Percentiles rank a stretch among this genome's conserved stretches.
Conservation (phyloP, 164 flowering plant species). For the Vitis cinerea region DNA sequence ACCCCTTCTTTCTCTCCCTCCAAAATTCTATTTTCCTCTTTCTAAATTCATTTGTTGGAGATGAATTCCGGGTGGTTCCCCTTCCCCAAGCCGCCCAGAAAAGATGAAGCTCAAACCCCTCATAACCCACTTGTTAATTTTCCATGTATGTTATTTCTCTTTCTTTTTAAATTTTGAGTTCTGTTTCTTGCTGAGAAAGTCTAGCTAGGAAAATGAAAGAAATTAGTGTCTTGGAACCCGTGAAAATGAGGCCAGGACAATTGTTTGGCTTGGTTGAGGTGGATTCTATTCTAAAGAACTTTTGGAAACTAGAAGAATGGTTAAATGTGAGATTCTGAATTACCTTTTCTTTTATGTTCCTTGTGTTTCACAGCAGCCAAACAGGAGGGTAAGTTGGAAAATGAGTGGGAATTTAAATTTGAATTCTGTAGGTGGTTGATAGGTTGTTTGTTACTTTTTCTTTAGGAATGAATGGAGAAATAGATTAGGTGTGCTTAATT, state of each 20-base stretch:
- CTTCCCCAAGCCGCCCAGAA: slow-evolving; percentile 15
- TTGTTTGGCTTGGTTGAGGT: no score
- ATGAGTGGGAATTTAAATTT: no score
- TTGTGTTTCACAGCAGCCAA: no score
- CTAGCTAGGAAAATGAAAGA: background rate
- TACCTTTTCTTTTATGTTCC: no score
- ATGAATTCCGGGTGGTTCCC: slow-evolving; percentile 34
- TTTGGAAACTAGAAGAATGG: no score
- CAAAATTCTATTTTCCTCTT: background rate
- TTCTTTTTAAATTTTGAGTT: background rate
- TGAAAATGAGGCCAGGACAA: no score
- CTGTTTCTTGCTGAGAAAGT: slow-evolving; percentile 1
- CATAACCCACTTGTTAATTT: background rate
- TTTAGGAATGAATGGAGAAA: background rate
- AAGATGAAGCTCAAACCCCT: slow-evolving; percentile 15
- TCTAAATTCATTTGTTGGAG: background rate
- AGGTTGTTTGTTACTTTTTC: background rate
- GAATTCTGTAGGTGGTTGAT: background rate
- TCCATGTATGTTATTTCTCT: background rate
- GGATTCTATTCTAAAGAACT: no score
- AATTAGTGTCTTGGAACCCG: no score
- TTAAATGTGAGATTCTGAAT: no score
- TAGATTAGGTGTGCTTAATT: background rate
- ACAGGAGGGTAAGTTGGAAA: no score
- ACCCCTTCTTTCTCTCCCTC: background rate